These are phyloP conservation scores for Lotmaria passim DNA, from an alignment of 208 protist species.

Conservation along the genomic window DNA sequence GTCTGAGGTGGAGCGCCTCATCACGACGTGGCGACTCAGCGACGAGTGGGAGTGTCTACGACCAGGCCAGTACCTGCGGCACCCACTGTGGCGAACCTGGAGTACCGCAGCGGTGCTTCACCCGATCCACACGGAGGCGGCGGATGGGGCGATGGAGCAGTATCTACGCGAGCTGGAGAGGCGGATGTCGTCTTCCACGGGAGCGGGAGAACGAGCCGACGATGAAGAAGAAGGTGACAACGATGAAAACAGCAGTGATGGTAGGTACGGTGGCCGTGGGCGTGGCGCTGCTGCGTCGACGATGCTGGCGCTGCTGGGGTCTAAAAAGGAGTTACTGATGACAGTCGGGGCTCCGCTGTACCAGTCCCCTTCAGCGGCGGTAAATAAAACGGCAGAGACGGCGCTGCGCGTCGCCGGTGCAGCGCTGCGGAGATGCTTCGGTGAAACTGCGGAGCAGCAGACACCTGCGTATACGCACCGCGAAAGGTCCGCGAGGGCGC, in stretches of 20 bases:
- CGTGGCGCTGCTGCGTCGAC: neutral
- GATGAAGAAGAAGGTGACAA: neutral
- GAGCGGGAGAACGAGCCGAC: neutral
- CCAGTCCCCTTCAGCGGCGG: neutral
- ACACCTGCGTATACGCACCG: neutral
- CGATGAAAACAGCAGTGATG: neutral
- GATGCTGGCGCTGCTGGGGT: neutral
- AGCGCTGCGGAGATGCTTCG: conserved; percentile 9
- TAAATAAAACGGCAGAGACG: conserved; percentile 10
- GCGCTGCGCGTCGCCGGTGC: conserved; percentile 9
- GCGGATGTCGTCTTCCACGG: neutral
- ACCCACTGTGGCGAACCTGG: conserved; percentile 48
- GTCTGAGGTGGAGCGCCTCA: conserved; percentile 53
- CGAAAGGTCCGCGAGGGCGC: neutral
- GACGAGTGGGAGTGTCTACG: conserved; percentile 40
- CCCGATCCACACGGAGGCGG: conserved; percentile 28
- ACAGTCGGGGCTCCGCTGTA: conserved; percentile 30
- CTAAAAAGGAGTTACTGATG: neutral
- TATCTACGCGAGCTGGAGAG: conserved; percentile 31
- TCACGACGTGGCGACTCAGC: conserved; percentile 57
- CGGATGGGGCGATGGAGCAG: conserved; percentile 35
- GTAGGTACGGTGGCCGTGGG: neutral
- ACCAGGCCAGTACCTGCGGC: conserved; percentile 36
- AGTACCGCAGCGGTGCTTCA: conserved; percentile 21
- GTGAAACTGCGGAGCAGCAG: neutral